A percentile compares a stretch with the other conserved stretches of the same genome.
Conservation (phyloP, 2,329 filamentous ascomycete species). For the Sclerotinia glacialis region DNA sequence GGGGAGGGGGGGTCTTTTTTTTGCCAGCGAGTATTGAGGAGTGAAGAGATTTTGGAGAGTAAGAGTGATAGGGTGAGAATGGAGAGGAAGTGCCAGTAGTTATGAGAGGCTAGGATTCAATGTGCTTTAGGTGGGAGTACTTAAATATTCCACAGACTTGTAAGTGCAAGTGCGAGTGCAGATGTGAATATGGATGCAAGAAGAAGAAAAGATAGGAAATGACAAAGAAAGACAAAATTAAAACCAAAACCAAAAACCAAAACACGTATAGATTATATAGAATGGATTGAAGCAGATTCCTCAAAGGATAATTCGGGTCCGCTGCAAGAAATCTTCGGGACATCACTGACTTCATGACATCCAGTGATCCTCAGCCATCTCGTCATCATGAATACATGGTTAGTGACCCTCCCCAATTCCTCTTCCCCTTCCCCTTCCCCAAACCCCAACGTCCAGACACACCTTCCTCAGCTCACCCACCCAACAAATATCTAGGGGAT, state of each 20-base stretch:
- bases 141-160: not conserved
- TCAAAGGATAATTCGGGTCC: too few species aligned
- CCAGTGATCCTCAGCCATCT: constrained; percentile 33
- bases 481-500: constrained; percentile 34
- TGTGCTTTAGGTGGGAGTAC: not conserved
- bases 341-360: not conserved
- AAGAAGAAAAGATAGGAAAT: not conserved
- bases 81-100: not conserved
- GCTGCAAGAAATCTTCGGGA: not conserved
- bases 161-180: not conserved
- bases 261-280: not conserved
- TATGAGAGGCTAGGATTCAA: not conserved
- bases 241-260: too few species aligned
- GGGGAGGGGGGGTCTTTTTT: not conserved
- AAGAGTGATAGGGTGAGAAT: too few species aligned
- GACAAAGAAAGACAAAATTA: not conserved
- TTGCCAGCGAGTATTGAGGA: too few species aligned
- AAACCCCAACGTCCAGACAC: not conserved
- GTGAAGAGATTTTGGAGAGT: too few species aligned
- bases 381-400: constrained; percentile 38
- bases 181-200: not conserved
- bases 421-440: too few species aligned
- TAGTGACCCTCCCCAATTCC: not conserved
- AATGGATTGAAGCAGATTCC: not conserved
- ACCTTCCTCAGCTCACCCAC: not conserved